phyloP scores from a whole-genome alignment of 202 grass and related monocot species.

The Dendrocalamus latiflorus region DNA sequence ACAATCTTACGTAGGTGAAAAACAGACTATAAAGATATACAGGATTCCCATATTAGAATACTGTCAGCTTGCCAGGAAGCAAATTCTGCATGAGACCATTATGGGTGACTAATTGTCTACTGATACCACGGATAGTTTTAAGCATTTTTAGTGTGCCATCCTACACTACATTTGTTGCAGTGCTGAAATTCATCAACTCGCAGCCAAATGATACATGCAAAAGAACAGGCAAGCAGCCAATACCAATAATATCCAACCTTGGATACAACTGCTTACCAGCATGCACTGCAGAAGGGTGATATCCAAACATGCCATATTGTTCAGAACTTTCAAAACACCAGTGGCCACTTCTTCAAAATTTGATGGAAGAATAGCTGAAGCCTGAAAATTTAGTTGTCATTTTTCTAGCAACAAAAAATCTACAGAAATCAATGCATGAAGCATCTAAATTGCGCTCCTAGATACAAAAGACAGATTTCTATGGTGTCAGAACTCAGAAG shows the following conservation, averaged over 20 bases:
- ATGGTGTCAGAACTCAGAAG: neutral
- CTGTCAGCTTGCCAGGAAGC: neutral
- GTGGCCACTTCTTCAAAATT: conserved; percentile 99
- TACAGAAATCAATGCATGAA: conserved; percentile 9
- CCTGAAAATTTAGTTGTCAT: conserved; percentile 48
- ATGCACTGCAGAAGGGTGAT: conserved; percentile 90
- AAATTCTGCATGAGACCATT: conserved; percentile 17
- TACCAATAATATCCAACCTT: conserved; percentile 9
- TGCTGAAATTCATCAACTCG: neutral
- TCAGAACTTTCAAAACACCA: conserved; percentile 94
- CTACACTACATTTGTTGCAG: neutral
- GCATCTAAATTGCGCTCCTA: conserved; percentile 6
- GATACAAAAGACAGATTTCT: neutral
- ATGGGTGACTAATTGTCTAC: neutral
- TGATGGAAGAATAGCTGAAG: conserved; percentile 77
- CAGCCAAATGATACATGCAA: neutral
- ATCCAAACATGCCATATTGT: conserved; percentile 85
- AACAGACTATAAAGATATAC: conserved; percentile 4
- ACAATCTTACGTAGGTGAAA: conserved; percentile 15
- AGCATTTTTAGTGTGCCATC: neutral
- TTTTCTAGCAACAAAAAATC: conserved; percentile 20
- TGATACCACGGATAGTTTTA: neutral
- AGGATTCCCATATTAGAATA: neutral
- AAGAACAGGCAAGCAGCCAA: conserved; percentile 6
- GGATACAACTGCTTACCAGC: conserved; percentile 66